A percentile compares a stretch with the other conserved stretches of the same genome.
phyloP scores from a whole-genome alignment of 208 protist genomes.

The Strigomonas culicis region DNA sequence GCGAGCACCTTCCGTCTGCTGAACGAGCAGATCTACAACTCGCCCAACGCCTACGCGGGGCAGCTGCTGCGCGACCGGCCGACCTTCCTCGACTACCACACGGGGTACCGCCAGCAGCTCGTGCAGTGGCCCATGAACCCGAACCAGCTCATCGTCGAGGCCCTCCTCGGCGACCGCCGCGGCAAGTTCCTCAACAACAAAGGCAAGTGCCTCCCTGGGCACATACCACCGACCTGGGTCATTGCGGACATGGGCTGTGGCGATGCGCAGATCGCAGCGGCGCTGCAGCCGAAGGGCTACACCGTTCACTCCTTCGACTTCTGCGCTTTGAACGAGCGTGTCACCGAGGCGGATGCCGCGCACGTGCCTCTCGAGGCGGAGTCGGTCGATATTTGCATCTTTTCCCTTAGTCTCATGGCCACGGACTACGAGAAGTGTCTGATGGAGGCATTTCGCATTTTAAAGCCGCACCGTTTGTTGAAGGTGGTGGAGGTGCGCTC shows the following conservation, averaged over 20 bases:
- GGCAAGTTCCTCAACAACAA: conserved; percentile 78
- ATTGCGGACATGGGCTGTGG: conserved; percentile 96
- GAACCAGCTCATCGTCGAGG: conserved; percentile 83
- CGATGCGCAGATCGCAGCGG: conserved; percentile 87
- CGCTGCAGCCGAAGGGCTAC: conserved; percentile 69
- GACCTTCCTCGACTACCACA: conserved; percentile 91
- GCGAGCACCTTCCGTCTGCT: conserved; percentile 83
- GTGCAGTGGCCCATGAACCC: conserved; percentile 93
- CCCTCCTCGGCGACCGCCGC: conserved; percentile 70
- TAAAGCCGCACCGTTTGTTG: conserved; percentile 84
- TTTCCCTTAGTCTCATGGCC: conserved; percentile 94
- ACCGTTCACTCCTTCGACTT: conserved; percentile 96
- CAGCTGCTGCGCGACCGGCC: conserved; percentile 71
- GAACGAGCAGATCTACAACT: conserved; percentile 90
- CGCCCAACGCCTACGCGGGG: conserved; percentile 65
- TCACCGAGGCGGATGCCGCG: conserved; percentile 90
- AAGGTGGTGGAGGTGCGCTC: conserved; percentile 94
- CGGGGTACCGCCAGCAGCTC: conserved; percentile 91
- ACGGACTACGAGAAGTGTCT: conserved; percentile 94
- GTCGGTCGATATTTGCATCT: conserved; percentile 91
- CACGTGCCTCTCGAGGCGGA: conserved; percentile 75
- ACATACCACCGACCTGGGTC: conserved; percentile 77
- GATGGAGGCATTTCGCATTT: conserved; percentile 89
- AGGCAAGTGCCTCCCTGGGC: conserved; percentile 73
- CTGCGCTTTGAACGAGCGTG: conserved; percentile 62